These are phyloP conservation scores for Epichloe uncinata DNA, from an alignment of 2,329 filamentous ascomycete species.

Conservation along the genomic window DNA sequence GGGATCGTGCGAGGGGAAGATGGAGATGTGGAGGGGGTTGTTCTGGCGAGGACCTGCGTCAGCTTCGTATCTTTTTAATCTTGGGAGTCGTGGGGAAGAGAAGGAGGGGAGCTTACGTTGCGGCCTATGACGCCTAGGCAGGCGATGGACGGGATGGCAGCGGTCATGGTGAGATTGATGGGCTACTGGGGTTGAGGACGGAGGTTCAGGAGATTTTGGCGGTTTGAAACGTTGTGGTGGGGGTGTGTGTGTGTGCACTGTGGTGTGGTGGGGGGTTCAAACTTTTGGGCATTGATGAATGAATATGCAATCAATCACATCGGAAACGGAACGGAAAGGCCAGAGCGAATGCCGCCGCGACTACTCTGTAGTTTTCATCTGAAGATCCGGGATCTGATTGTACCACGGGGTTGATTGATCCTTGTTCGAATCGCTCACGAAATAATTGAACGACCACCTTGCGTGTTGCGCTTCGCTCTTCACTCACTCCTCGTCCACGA, in stretches of 20 bases:
- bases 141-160: conserved; percentile 65
- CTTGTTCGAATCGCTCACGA: too few species aligned
- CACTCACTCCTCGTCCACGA: conserved; percentile 32
- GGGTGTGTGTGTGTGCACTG: too few species aligned
- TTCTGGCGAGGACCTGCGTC: conserved; percentile 44
- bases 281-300: too few species aligned
- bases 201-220: background rate
- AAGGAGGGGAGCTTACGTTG: conserved; percentile 44
- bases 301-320: too few species aligned
- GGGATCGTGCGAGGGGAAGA: conserved; percentile 65
- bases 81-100: background rate
- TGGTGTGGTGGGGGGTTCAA: background rate
- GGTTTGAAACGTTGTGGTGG: background rate
- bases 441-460: background rate
- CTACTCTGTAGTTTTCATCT: too few species aligned
- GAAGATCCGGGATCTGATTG: too few species aligned
- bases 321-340: too few species aligned
- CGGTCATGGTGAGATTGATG: conserved; percentile 36
- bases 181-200: background rate
- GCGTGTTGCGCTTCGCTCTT: too few species aligned
- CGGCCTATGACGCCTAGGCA: conserved; percentile 91
- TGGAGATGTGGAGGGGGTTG: conserved; percentile 85
- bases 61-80: background rate
- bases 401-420: too few species aligned
- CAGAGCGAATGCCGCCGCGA: too few species aligned